Conservation (phyloP, 164 flowering plant genomes). For the Vitis cinerea region DNA sequence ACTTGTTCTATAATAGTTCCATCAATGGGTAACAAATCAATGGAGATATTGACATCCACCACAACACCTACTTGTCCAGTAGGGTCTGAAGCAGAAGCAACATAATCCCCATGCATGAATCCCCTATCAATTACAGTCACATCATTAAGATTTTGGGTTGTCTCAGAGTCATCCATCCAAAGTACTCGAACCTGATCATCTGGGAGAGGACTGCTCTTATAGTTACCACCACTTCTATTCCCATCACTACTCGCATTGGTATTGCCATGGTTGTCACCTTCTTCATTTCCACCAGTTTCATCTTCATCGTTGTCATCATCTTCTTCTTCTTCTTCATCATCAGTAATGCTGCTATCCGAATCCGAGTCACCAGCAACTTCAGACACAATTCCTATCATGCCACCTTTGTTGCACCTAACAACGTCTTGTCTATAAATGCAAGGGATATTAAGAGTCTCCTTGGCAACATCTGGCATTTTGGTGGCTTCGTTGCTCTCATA, state of each 20-base stretch:
- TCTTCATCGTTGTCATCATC: slow-evolving; percentile 39
- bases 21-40: slow-evolving; percentile 66
- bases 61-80: slow-evolving; percentile 91
- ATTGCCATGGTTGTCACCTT: slow-evolving; percentile 22
- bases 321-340: slow-evolving; percentile 43
- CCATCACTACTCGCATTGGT: slow-evolving; percentile 19
- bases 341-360: slow-evolving; percentile 47
- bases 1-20: slow-evolving; percentile 55
- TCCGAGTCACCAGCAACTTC: slow-evolving; percentile 69
- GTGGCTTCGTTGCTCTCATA: slow-evolving; percentile 19
- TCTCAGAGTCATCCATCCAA: slow-evolving; percentile 81
- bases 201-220: slow-evolving; percentile 45
- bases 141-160: slow-evolving; percentile 46
- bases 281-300: slow-evolving; percentile 26
- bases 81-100: slow-evolving; percentile 74
- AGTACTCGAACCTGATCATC: slow-evolving; percentile 77
- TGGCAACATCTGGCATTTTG: slow-evolving; percentile 18
- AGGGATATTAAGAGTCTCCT: slow-evolving; percentile 24
- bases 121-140: slow-evolving; percentile 75
- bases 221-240: slow-evolving; percentile 15
- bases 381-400: slow-evolving; percentile 49
- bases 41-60: slow-evolving; percentile 70
- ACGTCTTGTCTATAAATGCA: slow-evolving; percentile 77
- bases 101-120: slow-evolving; percentile 92
- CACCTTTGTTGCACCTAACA: slow-evolving; percentile 45